A percentile compares a stretch with the other conserved stretches of the same genome.
phyloP scores from a whole-genome alignment of 495 filamentous ascomycete genomes.

The Amphirosellinia nigrospora region DNA sequence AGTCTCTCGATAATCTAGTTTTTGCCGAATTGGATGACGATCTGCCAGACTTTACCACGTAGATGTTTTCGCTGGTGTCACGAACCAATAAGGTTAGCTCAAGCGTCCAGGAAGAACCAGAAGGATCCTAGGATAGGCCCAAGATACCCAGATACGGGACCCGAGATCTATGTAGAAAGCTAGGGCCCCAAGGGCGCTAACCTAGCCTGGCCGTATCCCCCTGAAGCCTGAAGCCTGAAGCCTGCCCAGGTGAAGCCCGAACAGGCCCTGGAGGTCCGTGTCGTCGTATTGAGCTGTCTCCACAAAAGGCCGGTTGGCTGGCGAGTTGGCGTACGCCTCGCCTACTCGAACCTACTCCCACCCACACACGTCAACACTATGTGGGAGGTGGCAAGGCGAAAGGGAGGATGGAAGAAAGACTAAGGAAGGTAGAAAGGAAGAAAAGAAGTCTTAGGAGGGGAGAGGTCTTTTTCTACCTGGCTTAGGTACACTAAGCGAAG shows the following conservation, averaged over 20 bases:
- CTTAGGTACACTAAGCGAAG: conserved; percentile 7
- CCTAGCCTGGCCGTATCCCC: not conserved
- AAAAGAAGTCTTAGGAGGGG: conserved; percentile 1
- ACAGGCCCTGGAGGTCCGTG: not conserved
- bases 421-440: not conserved
- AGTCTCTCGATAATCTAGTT: not conserved
- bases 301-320: conserved; percentile 14
- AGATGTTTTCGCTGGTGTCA: not conserved
- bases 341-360: conserved; percentile 15
- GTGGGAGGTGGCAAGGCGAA: conserved; percentile 7
- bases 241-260: too few species aligned
- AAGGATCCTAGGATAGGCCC: conserved; percentile 6
- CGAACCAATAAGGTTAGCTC: not conserved
- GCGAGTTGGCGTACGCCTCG: conserved; percentile 18
- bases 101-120: not conserved
- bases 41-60: conserved; percentile 25
- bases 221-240: not conserved
- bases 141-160: not conserved
- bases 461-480: conserved; percentile 4
- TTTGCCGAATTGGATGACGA: conserved; percentile 11
- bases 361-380: conserved; percentile 5
- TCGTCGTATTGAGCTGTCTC: conserved; percentile 11
- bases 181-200: conserved; percentile 17
- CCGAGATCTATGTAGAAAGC: not conserved
- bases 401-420: conserved; percentile 9